Evolutionary conservation across 352 stramenopile species (phyloP).

Genomic region (Elongisporangium undulatum): DNA sequence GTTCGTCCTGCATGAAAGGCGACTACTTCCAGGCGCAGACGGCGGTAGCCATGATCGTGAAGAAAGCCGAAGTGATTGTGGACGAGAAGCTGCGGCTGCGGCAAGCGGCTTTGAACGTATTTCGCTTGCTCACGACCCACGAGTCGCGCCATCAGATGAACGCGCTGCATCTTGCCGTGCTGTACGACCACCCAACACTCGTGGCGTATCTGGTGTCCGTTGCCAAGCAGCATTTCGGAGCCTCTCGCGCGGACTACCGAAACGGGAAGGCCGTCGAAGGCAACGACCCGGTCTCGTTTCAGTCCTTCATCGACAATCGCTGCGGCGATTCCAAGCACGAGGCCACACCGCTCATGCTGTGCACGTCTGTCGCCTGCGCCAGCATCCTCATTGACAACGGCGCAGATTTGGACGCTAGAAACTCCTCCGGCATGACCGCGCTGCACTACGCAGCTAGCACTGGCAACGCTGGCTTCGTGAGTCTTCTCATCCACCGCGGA

Average conservation of each 20-base stretch:
- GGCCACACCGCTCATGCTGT: conserved; percentile 74
- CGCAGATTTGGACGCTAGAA: conserved; percentile 43
- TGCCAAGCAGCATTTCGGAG: conserved; percentile 35
- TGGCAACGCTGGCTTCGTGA: conserved; percentile 70
- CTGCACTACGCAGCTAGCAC: conserved; percentile 80
- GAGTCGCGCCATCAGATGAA: conserved; percentile 77
- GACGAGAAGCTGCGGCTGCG: conserved; percentile 3
- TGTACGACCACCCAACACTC: conserved; percentile 71
- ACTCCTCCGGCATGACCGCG: conserved; percentile 76
- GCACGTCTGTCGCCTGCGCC: conserved; percentile 62
- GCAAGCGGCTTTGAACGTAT: conserved; percentile 27
- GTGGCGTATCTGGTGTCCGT: conserved; percentile 51
- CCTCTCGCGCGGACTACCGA: not conserved
- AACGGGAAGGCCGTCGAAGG: not conserved
- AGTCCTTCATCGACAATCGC: conserved; percentile 41
- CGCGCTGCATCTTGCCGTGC: conserved; percentile 56
- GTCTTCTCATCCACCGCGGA: conserved; percentile 50
- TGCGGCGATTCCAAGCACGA: conserved; percentile 68
- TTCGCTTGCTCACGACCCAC: conserved; percentile 53
- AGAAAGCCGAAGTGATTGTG: conserved; percentile 16
- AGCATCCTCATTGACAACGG: conserved; percentile 45
- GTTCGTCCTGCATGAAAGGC: conserved; percentile 68
- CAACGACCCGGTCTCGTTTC: conserved; percentile 9
- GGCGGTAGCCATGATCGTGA: conserved; percentile 54
- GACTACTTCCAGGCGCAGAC: conserved; percentile 70